Evolutionary conservation across 768 basidiomycete genomes (phyloP), one percentile per base, ranked within the genome.

Genomic region (Lactifluus volemus): DNA sequence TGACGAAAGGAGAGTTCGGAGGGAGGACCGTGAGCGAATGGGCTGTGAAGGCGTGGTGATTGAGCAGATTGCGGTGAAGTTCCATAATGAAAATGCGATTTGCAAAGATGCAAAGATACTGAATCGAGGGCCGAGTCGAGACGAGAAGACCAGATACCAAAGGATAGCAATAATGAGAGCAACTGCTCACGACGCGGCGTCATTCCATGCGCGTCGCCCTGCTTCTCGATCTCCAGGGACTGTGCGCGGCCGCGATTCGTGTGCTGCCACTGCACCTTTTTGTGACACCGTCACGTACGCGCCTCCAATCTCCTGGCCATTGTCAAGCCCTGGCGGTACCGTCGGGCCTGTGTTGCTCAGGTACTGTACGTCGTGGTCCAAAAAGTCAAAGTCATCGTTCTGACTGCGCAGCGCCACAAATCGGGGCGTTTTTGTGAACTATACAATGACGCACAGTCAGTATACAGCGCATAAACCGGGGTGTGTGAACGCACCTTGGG

Each of bases 361-460:
- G 25, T 66, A 66, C 44, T 66, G 65, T 29, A 66, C 78, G 61
- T 84, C 83, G 53, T 79, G 80, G 48, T 83, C 83, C 21, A 81
- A 77, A 8, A 85, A 79, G 61, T 90, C 85, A 62, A 86, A 83
- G 64, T 90, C 88, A 65, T 89, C 87, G 14, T 83, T 81, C 83
- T 86, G 87, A 67, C 85, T 86, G 55, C 88, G 82, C 67, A 90
- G 82, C 12, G 86, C 87, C 48, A 87, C 73, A 77, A 92, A 93
- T 67, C 83, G 84, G 32, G 86, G 81, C 1, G 89, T 91, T 73
- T 92, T 92, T 75, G 92, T 89, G 76, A 93, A 93, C 92, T 93
- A 30, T 30, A 38, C 0, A 14, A 38, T 10, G 44, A 47, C 5
- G 2, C 61, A 52, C 14, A 58, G 44, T 41, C 21, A 56, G 61